Evolutionary conservation across 1,139 yeast genomes (phyloP).

Genomic region (Pichia terricola): DNA sequence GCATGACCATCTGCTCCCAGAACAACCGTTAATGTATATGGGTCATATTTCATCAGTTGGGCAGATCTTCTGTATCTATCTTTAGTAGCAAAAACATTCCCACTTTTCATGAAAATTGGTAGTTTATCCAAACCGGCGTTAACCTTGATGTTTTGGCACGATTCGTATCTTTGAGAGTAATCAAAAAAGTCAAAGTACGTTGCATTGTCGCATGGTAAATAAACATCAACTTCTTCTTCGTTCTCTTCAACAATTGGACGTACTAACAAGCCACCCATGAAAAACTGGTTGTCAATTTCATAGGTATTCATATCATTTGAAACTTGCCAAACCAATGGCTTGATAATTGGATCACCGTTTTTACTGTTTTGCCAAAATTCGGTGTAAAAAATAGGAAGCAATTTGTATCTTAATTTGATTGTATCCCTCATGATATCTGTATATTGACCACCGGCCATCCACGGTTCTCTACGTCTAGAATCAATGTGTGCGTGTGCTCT

Average conservation of each 20-base stretch:
- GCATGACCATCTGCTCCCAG: conserved; percentile 34
- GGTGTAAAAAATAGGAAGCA: conserved; percentile 76
- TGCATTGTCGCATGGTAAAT: conserved; percentile 53
- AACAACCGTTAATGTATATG: conserved; percentile 69
- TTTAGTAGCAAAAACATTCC: conserved; percentile 58
- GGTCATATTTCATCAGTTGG: conserved; percentile 69
- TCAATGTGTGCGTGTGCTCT: conserved; percentile 96
- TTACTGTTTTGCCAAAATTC: conserved; percentile 58
- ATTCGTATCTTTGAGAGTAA: conserved; percentile 23
- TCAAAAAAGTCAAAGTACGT: conserved; percentile 50
- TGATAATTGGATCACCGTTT: conserved; percentile 61
- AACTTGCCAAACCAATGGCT: conserved; percentile 62
- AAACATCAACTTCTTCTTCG: conserved; percentile 35
- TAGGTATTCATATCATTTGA: conserved; percentile 44
- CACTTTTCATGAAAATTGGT: conserved; percentile 73
- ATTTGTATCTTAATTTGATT: conserved; percentile 57
- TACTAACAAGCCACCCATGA: conserved; percentile 70
- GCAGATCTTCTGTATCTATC: conserved; percentile 76
- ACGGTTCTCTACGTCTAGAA: conserved; percentile 86
- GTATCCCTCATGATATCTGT: conserved; percentile 63
- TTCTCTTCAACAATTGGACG: conserved; percentile 70
- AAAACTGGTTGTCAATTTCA: conserved; percentile 75
- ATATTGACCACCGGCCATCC: conserved; percentile 70
- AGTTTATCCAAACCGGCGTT: conserved; percentile 50
- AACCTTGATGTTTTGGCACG: conserved; percentile 32